Evolutionary conservation across 2,329 filamentous ascomycete genomes (phyloP).

Genomic region (Fusarium nelsonii): DNA sequence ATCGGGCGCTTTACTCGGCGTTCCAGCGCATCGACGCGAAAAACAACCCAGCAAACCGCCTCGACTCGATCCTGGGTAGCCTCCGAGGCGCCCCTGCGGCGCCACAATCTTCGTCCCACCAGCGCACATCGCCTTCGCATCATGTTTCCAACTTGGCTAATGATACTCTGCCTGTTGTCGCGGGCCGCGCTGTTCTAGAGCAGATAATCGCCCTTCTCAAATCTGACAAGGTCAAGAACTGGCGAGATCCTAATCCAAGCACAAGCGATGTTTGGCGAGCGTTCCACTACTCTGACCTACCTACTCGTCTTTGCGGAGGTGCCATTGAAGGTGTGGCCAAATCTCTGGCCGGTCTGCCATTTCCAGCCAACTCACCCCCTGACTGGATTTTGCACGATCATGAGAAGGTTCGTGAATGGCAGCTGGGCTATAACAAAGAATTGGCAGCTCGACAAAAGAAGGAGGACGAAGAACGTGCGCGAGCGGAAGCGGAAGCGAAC

Average conservation of each 20-base stretch:
- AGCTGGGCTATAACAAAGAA: conserved; percentile 61
- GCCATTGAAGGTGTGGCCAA: conserved; percentile 59
- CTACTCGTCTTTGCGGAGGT: conserved; percentile 58
- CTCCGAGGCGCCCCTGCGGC: conserved; percentile 45
- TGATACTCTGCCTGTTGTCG: conserved; percentile 49
- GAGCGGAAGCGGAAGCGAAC: conserved; percentile 52
- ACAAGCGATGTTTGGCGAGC: conserved; percentile 51
- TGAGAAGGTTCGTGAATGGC: conserved; percentile 65
- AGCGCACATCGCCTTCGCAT: conserved; percentile 21
- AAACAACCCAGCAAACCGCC: conserved; percentile 52
- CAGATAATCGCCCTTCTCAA: conserved; percentile 59
- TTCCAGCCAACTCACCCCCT: conserved; percentile 64
- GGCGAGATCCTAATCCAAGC: conserved; percentile 57
- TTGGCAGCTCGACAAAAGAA: conserved; percentile 54
- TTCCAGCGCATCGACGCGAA: conserved; percentile 58
- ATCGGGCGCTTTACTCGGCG: conserved; percentile 58
- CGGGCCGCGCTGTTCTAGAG: conserved; percentile 55
- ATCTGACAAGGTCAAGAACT: conserved; percentile 60
- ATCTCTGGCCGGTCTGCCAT: conserved; percentile 60
- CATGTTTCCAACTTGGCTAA: conserved; percentile 21
- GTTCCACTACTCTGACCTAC: conserved; percentile 58
- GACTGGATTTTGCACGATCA: conserved; percentile 63
- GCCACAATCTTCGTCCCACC: conserved; percentile 31
- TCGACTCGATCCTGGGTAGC: conserved; percentile 58
- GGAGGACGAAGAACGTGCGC: conserved; percentile 55